Evolutionary conservation across 305 asterid species (phyloP).

Genomic region (Fraxinus sp.): DNA sequence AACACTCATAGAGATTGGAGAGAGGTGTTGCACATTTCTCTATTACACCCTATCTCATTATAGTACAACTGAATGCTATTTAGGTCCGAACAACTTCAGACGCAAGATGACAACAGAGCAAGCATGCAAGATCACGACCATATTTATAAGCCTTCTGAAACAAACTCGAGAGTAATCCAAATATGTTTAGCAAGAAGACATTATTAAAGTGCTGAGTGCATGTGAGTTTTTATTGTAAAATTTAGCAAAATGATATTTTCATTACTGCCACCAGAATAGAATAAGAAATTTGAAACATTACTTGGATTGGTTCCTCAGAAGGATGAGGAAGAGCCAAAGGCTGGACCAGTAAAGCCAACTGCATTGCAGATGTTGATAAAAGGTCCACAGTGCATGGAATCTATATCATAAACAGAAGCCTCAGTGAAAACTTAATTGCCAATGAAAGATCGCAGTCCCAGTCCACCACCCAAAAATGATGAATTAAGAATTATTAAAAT

Average conservation of each 20-base stretch:
- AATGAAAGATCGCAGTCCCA: background rate
- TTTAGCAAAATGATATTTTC: background rate
- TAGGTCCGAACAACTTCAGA: background rate
- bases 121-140: background rate
- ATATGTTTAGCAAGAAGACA: conserved; percentile 1
- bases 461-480: background rate
- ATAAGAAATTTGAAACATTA: conserved; percentile 34
- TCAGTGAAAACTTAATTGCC: background rate
- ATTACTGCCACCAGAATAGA: conserved; percentile 15
- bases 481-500: background rate
- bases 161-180: background rate
- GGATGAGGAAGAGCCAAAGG: conserved; percentile 97
- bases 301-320: conserved; percentile 93
- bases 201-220: background rate
- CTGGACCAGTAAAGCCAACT: conserved; percentile 89
- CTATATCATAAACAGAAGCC: conserved; percentile 38
- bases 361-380: conserved; percentile 94
- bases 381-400: conserved; percentile 93
- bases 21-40: background rate
- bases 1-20: background rate
- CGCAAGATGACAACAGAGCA: background rate
- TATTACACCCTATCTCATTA: background rate
- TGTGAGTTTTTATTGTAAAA: background rate
- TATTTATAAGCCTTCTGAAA: background rate
- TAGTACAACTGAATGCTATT: background rate